Evolutionary conservation across 2,329 filamentous ascomycete species (phyloP), one percentile per base, ranked within the genome.

Genomic region (Ceratocystis destructans): DNA sequence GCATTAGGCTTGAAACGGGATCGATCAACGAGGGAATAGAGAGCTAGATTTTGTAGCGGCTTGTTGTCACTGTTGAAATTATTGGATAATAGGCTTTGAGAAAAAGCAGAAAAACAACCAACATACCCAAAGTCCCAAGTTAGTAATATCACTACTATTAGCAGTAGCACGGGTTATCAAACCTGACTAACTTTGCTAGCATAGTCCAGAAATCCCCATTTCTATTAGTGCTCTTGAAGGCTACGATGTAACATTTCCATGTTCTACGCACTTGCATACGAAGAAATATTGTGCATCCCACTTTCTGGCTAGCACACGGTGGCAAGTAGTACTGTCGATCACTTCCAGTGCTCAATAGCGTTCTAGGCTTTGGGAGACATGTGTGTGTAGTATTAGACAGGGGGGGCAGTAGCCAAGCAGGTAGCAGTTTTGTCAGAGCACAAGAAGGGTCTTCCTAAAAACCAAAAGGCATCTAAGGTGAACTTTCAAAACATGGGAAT

Each of bases 261-360:
- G 55, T 59, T 59, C 25, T 59, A 8, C n/a, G 17, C 17, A 31
- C 28, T 20, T 37, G 5, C 55, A 59, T 59, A 59, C 55, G 55
- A 59, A 59, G 15, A 59, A 59, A 22, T 59, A 28, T 59, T 59
- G 55, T 59, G 55, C 55, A 59, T 59, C 55, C 55, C 55, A 59
- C 55, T 59, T 37, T 59, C 28, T 31, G 10, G n/a, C 55, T 33
- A 59, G 55, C 6, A 59, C 48, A 25, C 46, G 20, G 53, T 57
- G 5, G 10, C 53, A 57, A 33, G 25, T 20, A 57, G 2, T 33
- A 5, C 31, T 1, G 55, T 20, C 55, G 55, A 59, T 59, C 55
- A 59, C 28, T n/a, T 59, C 15, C 55, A n/a, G 6, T 25, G 28
- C 37, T 37, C 1, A 33, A 3, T 3, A 17, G 53, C 25, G 53